Conservation (phyloP, 305 asterid genomes). For the Rubia peregrina region DNA sequence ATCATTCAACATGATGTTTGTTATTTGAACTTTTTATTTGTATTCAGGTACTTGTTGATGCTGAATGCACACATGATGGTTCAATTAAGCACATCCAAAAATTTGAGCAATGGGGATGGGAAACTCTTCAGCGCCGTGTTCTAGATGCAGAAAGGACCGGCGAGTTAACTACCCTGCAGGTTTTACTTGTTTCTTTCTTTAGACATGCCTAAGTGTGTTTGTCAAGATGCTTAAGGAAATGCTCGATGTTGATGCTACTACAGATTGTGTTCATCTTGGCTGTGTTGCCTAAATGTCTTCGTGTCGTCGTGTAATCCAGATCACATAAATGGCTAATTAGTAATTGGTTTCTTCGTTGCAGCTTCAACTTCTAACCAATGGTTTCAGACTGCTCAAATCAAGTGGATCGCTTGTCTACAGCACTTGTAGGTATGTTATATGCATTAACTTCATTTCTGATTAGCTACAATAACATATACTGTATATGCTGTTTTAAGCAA, state of each 20-base stretch:
- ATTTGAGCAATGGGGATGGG: conserved; percentile 97
- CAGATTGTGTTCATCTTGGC: background rate
- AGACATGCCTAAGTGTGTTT: background rate
- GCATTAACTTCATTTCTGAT: conserved; percentile 14
- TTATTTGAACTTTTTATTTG: conserved; percentile 16
- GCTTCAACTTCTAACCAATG: conserved; percentile 75
- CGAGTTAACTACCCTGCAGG: conserved; percentile 76
- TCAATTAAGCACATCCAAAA: conserved; percentile 84
- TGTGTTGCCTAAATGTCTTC: background rate
- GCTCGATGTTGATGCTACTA: background rate
- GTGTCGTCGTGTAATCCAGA: background rate
- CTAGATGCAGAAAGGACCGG: conserved; percentile 85
- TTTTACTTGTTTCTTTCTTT: conserved; percentile 16
- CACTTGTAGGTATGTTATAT: conserved; percentile 93
- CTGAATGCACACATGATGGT: conserved; percentile 98
- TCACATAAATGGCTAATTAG: background rate
- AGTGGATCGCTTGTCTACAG: conserved; percentile 92
- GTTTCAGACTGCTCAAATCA: conserved; percentile 71
- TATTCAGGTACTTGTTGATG: conserved; percentile 86
- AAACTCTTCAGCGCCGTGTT: conserved; percentile 81
- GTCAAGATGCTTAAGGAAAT: background rate
- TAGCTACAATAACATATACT: conserved; percentile 6
- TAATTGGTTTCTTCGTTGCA: conserved; percentile 26
- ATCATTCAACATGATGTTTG: background rate
- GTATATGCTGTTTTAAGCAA: background rate